Base-by-base conservation (phyloP, 768 basidiomycete genomes). In the Suillus paluster region DNA sequence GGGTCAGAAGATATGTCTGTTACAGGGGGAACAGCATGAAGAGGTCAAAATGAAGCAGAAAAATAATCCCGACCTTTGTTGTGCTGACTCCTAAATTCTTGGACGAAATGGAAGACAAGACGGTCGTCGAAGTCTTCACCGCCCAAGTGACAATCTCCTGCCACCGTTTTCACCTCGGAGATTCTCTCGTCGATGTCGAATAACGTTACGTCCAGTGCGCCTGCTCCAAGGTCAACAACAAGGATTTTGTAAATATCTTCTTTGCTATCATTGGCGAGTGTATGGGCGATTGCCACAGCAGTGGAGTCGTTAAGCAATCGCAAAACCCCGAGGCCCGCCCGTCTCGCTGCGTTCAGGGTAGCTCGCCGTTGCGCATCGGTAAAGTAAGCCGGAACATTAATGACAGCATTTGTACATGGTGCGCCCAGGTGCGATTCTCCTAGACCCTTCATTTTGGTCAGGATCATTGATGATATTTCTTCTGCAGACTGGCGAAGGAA, bases 1-100 rank as follows among this genome's bases (percentile, higher is more conserved):
- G 94, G 85, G 80, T 97, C 96, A 66, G 86, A 81, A 30, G 95
- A 94, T 61, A 98, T 80, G 73, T 98, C 94, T 89, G 50, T 2
- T 15, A 46, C 23, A 21, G 1, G 39, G 39, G 39, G 10, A 25
- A 14, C n/a, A 46, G 12, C 12, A n/a, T 23, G 12, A 23, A 57
- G 30, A 54, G n/a, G 52, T 5, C 49, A 17, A 10, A 50, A 33
- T 19, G 49, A 5, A 33, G 27, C 11, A 38, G 23, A 36, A 27
- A 19, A 17, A 53, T 9, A 15, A 21, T 27, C 14, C 14, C 11
- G n/a, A 36, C 41, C 27, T 23, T 56, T 56, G 25, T 11, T 34
- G 34, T 56, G 54, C 54, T 56, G 34, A 25, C 54, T 34, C 54
- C 25, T 21, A 15, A 56, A 56, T n/a, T 56, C 54, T 41, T 56